These are phyloP conservation scores for Fusarium pseudograminearum DNA, from an alignment of 2,329 filamentous ascomycete species.

Conservation along the genomic window DNA sequence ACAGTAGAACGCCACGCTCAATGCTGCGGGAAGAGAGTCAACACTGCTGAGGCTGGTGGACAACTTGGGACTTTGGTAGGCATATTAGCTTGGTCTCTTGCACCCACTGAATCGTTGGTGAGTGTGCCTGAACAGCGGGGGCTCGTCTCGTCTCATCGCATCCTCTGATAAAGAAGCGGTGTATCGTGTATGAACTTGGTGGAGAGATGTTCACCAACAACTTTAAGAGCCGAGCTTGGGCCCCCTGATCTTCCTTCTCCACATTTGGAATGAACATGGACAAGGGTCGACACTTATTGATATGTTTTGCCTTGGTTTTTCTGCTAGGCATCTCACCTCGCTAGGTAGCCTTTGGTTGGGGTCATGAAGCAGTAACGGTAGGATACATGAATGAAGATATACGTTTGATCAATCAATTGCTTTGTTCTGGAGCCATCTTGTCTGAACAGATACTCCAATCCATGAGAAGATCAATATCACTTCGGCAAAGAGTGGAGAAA, in stretches of 20 bases:
- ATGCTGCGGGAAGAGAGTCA: conserved; percentile 4
- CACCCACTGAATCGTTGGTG: conserved; percentile 2
- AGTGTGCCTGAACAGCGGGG: conserved; percentile 4
- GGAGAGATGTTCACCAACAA: conserved; percentile 18
- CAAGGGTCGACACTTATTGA: conserved; percentile 6
- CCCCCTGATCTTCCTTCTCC: conserved; percentile 33
- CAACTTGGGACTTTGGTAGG: background rate
- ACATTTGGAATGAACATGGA: conserved; percentile 22
- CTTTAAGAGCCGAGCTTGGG: conserved; percentile 5
- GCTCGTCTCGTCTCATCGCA: conserved; percentile 12
- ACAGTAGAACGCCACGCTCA: background rate
- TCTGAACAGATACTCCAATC: background rate
- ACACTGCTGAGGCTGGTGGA: background rate
- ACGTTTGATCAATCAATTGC: background rate
- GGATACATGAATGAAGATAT: background rate
- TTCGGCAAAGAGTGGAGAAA: conserved; percentile 18
- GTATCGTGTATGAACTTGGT: conserved; percentile 23
- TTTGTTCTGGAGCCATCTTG: background rate
- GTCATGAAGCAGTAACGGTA: background rate
- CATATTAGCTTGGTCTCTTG: background rate
- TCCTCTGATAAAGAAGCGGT: conserved; percentile 35
- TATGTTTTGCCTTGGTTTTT: conserved; percentile 4
- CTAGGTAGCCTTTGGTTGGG: conserved; percentile 5
- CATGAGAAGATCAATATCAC: conserved; percentile 2
- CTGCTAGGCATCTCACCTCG: conserved; percentile 1